Base-by-base conservation (phyloP, 805 yeast species). In the Lachancea waltii region DNA sequence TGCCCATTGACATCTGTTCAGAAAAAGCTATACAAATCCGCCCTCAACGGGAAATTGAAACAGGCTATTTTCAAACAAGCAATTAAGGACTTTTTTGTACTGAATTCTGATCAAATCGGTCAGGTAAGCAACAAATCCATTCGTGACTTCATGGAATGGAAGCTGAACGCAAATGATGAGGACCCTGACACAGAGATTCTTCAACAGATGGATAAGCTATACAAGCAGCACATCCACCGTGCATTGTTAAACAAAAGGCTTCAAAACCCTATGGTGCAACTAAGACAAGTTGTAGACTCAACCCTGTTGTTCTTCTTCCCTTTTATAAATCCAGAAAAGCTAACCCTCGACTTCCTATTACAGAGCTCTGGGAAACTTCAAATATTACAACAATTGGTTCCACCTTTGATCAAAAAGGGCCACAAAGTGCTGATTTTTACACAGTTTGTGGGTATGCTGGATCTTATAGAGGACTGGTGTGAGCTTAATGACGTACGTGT, bases 271-370 rank as follows among this genome's bases (percentile, higher is more conserved):
- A 68, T 83, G 64, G 85, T 89, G 85, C 97, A 89, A 58, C 67
- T 89, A 36, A 69, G 98, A 30, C 76, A 80, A 42, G 73, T 85
- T 7, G 87, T 96, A 48, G 81, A 86, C 52, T 81, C 96, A 0
- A 95, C 97, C 0, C 83, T 81, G 53, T 57, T 84, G 30, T 85
- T 83, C 54, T 85, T 80, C 61, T 81, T 78, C 45, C 97, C 97
- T 0, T 85, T 79, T 72, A 54, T 56, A 17, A 42, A 51, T 9
- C 69, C 69, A 5, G 68, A 65, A 30, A 72, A 68, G 3, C 51
- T 68, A 2, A 63, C 68, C 10, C 49, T 65, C 13, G 58, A 61
- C 3, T 53, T 62, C 4, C 48, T 82, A 3, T 56, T 77, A n/a
- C 54, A 64, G 26, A 68, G 75, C 22, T 82, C 95, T 0, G 80